Base-by-base conservation (phyloP, 2,329 filamentous ascomycete species). In the Scedosporium boydii region DNA sequence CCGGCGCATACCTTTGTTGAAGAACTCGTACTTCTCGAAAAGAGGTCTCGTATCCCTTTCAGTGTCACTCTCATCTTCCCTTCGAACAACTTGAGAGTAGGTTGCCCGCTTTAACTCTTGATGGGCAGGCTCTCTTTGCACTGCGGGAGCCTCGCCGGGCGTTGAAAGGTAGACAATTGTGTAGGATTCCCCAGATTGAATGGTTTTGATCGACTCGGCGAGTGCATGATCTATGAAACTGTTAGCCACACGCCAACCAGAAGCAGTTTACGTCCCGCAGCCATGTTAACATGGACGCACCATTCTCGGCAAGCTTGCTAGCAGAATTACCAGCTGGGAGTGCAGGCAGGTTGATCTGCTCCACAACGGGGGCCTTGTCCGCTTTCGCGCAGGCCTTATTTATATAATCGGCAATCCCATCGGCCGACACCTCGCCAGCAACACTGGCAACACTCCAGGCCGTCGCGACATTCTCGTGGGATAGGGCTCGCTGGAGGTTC, bases 11-110 rank as follows among this genome's bases (percentile, higher is more conserved):
- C 91, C 91, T 70, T 92, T 91, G 10, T 88, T 93, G 68, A 99
- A 89, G 78, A 93, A 98, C 73, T 96, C 89, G 74, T 99, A 99
- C 74, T 90, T 92, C 76, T 96, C 89, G 69, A 99, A 98, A 53
- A 96, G 75, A 3, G 85, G 80, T 34, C 80, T 73, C 42, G 74
- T 79, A 63, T 80, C 69, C 60, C 70, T 68, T 6, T 69, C 51
- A 14, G 48, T 53, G 6, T 29, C 72, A 6, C 72, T 77, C 61
- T 66, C 79, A 16, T 71, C 70, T 18, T 75, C 74, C 62, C 73
- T 76, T 66, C 65, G 66, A 23, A 66, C 58, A n/a, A 65, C 61
- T n/a, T 66, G 63, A 23, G 67, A 67, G 21, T 74, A 69, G 6
- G 76, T 64, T 61, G 77, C 75, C 67, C 91, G 84, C 82, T 90